phyloP scores from a whole-genome alignment of 2,329 filamentous ascomycete species.

The Neopestalotiopsis clavispora region DNA sequence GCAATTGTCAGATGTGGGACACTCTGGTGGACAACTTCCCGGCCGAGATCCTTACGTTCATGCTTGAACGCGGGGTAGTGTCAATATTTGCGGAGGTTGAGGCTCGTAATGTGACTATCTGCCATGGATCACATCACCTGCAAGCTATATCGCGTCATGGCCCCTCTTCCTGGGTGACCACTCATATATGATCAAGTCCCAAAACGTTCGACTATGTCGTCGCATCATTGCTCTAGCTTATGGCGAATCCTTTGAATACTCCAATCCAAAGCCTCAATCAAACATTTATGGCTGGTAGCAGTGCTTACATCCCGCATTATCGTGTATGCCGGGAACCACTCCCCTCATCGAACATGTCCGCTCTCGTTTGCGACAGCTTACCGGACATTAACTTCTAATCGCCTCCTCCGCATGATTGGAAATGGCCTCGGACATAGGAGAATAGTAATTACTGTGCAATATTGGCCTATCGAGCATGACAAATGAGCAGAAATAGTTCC shows the following conservation, averaged over 20 bases:
- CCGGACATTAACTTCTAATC: neutral
- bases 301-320: constrained; percentile 1
- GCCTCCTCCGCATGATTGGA: neutral
- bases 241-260: constrained; percentile 5
- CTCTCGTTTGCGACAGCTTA: neutral
- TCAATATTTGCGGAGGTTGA: neutral
- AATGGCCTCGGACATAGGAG: neutral
- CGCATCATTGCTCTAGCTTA: constrained; percentile 12
- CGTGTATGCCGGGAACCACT: neutral
- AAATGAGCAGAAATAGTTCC: constrained; percentile 5
- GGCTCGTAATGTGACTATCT: neutral
- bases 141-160: constrained; percentile 18
- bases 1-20: neutral
- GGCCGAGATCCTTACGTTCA: neutral
- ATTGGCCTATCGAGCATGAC: constrained; percentile 14
- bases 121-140: constrained; percentile 13
- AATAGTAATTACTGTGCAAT: neutral
- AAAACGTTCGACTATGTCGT: neutral
- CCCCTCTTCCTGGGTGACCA: neutral
- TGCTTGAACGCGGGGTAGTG: neutral
- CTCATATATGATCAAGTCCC: neutral
- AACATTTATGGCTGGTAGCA: neutral
- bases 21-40: neutral
- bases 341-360: neutral
- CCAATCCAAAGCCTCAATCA: constrained; percentile 13